Base-by-base conservation (phyloP, 176 grass and related monocot genomes). In the Avena insularis region DNA sequence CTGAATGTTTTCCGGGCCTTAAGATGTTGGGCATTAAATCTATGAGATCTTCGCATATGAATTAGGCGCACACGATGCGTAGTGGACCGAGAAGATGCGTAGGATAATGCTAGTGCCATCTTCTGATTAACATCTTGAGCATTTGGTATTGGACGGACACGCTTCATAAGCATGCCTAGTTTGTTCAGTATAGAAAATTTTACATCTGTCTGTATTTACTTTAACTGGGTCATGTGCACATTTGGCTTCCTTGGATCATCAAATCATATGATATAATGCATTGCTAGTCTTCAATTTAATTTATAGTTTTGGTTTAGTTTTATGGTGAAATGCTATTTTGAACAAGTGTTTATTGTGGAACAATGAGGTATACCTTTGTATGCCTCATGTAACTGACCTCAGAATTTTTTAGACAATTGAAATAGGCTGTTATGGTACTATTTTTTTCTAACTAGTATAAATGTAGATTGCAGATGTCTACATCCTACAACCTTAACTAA, bases 241-340 rank as follows among this genome's bases (percentile, higher is more conserved):
- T 57, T 57, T n/a, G 79, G 9, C 54, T 55, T 29, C 14, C 5
- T 27, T 50, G 61, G n/a, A 33, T 21, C 23, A 31, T 66, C 58
- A 62, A n/a, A 47, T 48, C 23, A n/a, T 76, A 71, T n/a, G 61
- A 69, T 78, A 68, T 14, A 72, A 29, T 83, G 17, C 62, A 65
- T 65, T 33, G 15, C 27, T 15, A 31, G 5, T 58, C 15, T 58
- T 79, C 20, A 61, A 8, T 25, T 62, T 71, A 47, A 27, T 49
- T 43, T 43, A 6, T 43, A 43, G 40, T 43, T 43, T 43, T 43
- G 40, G 40, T 79, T 43, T 68, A 10, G n/a, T 77, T 59, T 49
- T 36, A 13, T 84, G 62, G 82, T 59, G 27, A 83, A 60, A 51
- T 49, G 65, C 50, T 51, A 50, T 59, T 78, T 79, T 79, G 36